Evolutionary conservation across 2,329 filamentous ascomycete genomes (phyloP).

Genomic region (Exserohilum rostratum): DNA sequence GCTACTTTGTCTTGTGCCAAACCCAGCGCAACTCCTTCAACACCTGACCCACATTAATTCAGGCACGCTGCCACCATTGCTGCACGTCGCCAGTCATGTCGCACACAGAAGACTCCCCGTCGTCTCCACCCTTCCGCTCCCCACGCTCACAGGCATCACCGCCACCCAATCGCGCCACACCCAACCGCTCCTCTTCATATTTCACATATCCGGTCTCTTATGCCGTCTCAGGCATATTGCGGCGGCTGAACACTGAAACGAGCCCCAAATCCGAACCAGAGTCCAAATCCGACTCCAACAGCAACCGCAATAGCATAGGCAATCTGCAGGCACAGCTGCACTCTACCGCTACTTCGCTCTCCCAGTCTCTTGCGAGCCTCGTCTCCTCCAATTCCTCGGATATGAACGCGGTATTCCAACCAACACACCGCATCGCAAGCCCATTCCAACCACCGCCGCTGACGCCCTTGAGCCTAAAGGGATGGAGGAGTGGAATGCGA

Average conservation of each 20-base stretch:
- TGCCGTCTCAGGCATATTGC: constrained; percentile 55
- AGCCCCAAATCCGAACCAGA: constrained; percentile 15
- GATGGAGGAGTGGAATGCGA: constrained; percentile 67
- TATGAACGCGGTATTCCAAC: constrained; percentile 65
- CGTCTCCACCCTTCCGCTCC: constrained; percentile 20
- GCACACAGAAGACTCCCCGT: constrained; percentile 26
- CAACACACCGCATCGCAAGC: constrained; percentile 68
- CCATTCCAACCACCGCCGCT: constrained; percentile 89
- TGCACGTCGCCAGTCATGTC: constrained; percentile 33
- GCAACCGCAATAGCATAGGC: constrained; percentile 12
- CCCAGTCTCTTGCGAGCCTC: constrained; percentile 46
- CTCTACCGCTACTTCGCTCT: constrained; percentile 31
- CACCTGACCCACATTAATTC: constrained; percentile 35
- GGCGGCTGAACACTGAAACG: constrained; percentile 55
- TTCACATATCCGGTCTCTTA: constrained; percentile 58
- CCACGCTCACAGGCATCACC: constrained; percentile 13
- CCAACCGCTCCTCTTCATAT: constrained; percentile 48
- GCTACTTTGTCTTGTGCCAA: constrained; percentile 23
- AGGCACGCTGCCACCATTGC: constrained; percentile 12
- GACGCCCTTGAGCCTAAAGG: constrained; percentile 75
- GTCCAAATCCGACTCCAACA: constrained; percentile 15
- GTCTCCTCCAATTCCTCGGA: constrained; percentile 45
- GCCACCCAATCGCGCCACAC: constrained; percentile 14
- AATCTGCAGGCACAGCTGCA: constrained; percentile 29
- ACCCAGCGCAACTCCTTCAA: constrained; percentile 23